Evolutionary conservation across 192 early-diverging fungal species (phyloP), one percentile per base, ranked within the genome.

Genomic region (Geranomyces michiganensis): DNA sequence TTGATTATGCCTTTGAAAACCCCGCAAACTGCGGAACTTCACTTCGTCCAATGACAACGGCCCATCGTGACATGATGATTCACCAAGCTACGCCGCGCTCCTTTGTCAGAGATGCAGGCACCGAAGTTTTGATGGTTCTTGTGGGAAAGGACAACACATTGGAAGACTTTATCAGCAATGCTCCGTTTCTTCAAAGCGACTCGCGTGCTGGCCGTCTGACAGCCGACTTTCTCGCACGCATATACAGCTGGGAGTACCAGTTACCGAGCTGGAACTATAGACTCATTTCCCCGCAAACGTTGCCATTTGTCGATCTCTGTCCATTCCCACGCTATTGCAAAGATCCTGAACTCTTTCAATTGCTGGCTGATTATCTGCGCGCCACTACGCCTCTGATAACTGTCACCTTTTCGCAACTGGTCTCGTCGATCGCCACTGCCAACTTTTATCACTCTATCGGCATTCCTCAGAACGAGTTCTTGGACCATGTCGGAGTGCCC

Each of bases 391-490:
- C 51, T 21, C 51, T 56, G 29, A 21, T 68, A 8, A 30, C 22
- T 22, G 49, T 68, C 15, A 56, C 53, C 0, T 56, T 68, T n/a
- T 56, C 67, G 3, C 55, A 26, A 15, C 44, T 19, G 1, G 67
- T 68, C 8, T 26, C 47, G 1, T 22, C 67, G 8, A 56, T 43
- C 27, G 67, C 67, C 10, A 0, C 30, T 15, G 53, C 67, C 13
- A 68, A 68, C 67, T 68, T 68, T 22, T 68, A 68, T 32, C 53
- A 56, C 30, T 32, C 21, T 19, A 31, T 56, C 26, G 67, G 67
- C 49, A 47, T 68, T 1, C 51, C 6, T 17, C n/a, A 19, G 1
- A 15, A 22, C 43, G 65, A 24, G 19, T 66, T 66, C 41, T 56
- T 68, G 30, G 41, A 24, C 24, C 9, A 22, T 13, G 67, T 68